These are phyloP conservation scores for Phytophthora colocasiae DNA, from an alignment of 352 stramenopile species.

Conservation along the genomic window DNA sequence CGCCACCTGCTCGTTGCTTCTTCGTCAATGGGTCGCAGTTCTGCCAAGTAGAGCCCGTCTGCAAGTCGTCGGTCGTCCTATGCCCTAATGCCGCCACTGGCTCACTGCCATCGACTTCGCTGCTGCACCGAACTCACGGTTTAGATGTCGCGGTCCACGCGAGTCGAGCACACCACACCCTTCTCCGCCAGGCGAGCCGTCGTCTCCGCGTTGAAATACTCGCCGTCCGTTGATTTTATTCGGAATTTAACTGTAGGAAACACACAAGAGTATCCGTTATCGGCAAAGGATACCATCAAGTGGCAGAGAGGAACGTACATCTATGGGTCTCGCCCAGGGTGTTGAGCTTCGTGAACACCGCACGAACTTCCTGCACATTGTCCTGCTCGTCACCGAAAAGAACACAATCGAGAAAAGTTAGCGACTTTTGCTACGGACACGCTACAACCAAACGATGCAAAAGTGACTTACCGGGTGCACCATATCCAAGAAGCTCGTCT, in stretches of 20 bases:
- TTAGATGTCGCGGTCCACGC: conserved; percentile 72
- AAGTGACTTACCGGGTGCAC: conserved; percentile 71
- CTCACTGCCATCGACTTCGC: conserved; percentile 9
- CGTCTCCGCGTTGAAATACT: conserved; percentile 79
- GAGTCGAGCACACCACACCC: conserved; percentile 81
- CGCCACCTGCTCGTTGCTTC: conserved; percentile 7
- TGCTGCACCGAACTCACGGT: conserved; percentile 17
- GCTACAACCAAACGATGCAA: conserved; percentile 6
- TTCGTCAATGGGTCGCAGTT: conserved; percentile 15
- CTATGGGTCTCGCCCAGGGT: conserved; percentile 69
- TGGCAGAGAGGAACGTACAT: conserved; percentile 52
- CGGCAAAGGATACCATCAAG: conserved; percentile 7
- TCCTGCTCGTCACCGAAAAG: conserved; percentile 40
- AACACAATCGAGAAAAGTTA: conserved; percentile 17
- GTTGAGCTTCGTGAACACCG: conserved; percentile 70
- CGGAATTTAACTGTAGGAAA: conserved; percentile 71
- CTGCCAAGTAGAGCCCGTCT: conserved; percentile 15
- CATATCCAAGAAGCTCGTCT: conserved; percentile 86
- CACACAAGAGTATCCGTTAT: neutral
- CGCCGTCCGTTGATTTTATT: conserved; percentile 84
- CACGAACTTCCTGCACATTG: conserved; percentile 66
- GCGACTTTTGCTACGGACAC: conserved; percentile 1
- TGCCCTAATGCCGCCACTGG: neutral
- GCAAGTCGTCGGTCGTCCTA: conserved; percentile 10
- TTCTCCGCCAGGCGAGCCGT: conserved; percentile 75